These are phyloP conservation scores for Panaeolus papilionaceus DNA, from an alignment of 768 basidiomycete species.

Conservation along the genomic window DNA sequence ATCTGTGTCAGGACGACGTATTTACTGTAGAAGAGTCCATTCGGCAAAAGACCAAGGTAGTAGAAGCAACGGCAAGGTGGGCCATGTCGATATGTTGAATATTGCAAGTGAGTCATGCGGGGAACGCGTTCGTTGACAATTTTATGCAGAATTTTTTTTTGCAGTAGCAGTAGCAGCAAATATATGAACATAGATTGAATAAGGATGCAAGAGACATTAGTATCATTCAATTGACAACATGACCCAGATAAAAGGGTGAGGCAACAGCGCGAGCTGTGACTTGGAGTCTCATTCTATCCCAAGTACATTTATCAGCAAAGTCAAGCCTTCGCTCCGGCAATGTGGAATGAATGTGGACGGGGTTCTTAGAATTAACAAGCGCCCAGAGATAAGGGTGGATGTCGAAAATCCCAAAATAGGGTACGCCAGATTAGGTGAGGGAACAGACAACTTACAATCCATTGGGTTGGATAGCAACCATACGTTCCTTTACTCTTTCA, in stretches of 20 bases:
- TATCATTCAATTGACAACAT: slow-evolving; percentile 1
- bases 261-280: slow-evolving; percentile 14
- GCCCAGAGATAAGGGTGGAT: neutral
- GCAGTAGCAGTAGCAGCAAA: neutral
- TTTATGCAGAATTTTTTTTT: neutral
- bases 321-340: neutral
- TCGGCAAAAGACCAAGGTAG: neutral
- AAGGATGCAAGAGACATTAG: slow-evolving; percentile 6
- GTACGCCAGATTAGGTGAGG: slow-evolving; percentile 19
- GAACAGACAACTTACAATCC: slow-evolving; percentile 70
- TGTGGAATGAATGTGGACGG: neutral
- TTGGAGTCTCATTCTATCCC: neutral
- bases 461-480: slow-evolving; percentile 81
- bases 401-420: slow-evolving; percentile 2
- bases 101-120: neutral
- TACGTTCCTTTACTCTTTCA: slow-evolving; percentile 84
- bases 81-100: neutral
- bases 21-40: slow-evolving; percentile 56
- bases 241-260: neutral
- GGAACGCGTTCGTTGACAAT: neutral
- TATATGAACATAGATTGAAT: slow-evolving; percentile 2
- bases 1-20: slow-evolving; percentile 88
- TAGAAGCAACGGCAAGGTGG: slow-evolving; percentile 13
- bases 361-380: slow-evolving; percentile 11
- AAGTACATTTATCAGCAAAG: neutral